Percentiles rank a stretch among this genome's conserved stretches.
Evolutionary conservation across 1,284 basidiomycete genomes (phyloP).

Genomic region (Cystobasidium slooffiae): DNA sequence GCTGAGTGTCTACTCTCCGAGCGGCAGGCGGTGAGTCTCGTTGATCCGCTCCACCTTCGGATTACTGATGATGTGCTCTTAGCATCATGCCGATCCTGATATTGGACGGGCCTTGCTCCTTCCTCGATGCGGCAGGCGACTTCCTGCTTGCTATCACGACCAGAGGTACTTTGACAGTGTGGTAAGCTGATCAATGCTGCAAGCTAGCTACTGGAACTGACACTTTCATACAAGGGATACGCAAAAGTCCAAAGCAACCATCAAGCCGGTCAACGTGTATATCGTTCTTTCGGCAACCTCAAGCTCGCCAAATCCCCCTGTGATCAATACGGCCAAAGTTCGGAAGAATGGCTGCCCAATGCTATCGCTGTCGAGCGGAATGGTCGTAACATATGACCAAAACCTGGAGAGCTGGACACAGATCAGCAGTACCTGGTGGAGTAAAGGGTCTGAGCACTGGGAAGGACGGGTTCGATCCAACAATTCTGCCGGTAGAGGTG

Average conservation of each 20-base stretch:
- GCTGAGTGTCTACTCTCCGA: slow-evolving; percentile 75
- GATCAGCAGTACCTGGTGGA: slow-evolving; percentile 77
- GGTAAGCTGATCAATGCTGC: slow-evolving; percentile 62
- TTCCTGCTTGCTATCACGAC: slow-evolving; percentile 74
- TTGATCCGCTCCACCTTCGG: too few species aligned
- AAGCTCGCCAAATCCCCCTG: slow-evolving; percentile 54
- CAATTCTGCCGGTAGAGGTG: slow-evolving; percentile 47
- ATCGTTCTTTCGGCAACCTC: slow-evolving; percentile 67
- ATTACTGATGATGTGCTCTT: neutral
- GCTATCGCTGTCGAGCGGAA: slow-evolving; percentile 72
- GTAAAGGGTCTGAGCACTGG: slow-evolving; percentile 77
- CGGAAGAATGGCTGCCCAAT: slow-evolving; percentile 78
- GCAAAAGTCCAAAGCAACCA: slow-evolving; percentile 66
- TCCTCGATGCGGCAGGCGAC: slow-evolving; percentile 67
- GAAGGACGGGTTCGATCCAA: slow-evolving; percentile 67
- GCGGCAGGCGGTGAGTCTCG: slow-evolving; percentile 70
- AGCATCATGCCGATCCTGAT: slow-evolving; percentile 75
- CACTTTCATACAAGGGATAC: slow-evolving; percentile 65
- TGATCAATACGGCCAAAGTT: slow-evolving; percentile 66
- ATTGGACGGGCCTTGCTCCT: slow-evolving; percentile 71
- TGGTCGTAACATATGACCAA: slow-evolving; percentile 75
- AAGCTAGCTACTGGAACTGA: neutral
- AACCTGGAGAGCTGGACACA: slow-evolving; percentile 70
- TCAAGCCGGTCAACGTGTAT: slow-evolving; percentile 68
- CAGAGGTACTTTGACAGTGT: slow-evolving; percentile 70